phyloP scores from a whole-genome alignment of 768 basidiomycete species.

The Coprinopsis cinerea region DNA sequence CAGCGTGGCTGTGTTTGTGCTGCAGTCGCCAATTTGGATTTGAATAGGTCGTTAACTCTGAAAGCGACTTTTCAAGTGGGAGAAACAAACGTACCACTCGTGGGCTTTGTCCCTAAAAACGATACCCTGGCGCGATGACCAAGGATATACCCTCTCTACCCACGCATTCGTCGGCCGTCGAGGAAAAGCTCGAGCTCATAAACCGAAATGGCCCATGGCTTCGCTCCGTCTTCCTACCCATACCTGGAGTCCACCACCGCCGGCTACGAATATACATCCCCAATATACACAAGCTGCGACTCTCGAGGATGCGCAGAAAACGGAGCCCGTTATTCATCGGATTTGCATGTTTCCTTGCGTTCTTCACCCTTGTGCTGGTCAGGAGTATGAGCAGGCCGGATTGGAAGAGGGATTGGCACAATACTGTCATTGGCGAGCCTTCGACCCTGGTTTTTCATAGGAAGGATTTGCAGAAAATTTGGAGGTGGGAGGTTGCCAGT shows the following conservation, averaged over 20 bases:
- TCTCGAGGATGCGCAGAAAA: constrained; percentile 45
- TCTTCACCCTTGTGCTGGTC: constrained; percentile 45
- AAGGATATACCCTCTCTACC: constrained; percentile 29
- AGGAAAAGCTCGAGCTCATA: constrained; percentile 37
- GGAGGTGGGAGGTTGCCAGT: constrained; percentile 89
- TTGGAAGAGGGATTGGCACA: constrained; percentile 37
- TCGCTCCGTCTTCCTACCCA: constrained; percentile 49
- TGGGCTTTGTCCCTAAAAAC: not conserved
- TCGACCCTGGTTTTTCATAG: constrained; percentile 67
- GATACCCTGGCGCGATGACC: constrained; percentile 1
- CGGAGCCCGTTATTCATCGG: constrained; percentile 50
- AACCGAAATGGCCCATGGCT: no score
- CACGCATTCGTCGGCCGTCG: constrained; percentile 35
- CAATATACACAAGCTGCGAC: constrained; percentile 41
- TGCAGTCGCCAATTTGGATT: no score
- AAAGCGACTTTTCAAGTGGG: no score
- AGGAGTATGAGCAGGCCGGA: constrained; percentile 34
- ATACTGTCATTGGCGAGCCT: constrained; percentile 32
- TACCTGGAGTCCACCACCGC: constrained; percentile 53
- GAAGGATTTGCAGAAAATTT: constrained; percentile 76
- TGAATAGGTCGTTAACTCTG: no score
- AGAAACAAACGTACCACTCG: no score
- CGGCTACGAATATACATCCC: constrained; percentile 55
- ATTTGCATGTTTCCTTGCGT: constrained; percentile 43
- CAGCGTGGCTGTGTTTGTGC: no score